Evolutionary conservation across 1,139 yeast genomes (phyloP).

Genomic region (Yamadazyma trypodendri): DNA sequence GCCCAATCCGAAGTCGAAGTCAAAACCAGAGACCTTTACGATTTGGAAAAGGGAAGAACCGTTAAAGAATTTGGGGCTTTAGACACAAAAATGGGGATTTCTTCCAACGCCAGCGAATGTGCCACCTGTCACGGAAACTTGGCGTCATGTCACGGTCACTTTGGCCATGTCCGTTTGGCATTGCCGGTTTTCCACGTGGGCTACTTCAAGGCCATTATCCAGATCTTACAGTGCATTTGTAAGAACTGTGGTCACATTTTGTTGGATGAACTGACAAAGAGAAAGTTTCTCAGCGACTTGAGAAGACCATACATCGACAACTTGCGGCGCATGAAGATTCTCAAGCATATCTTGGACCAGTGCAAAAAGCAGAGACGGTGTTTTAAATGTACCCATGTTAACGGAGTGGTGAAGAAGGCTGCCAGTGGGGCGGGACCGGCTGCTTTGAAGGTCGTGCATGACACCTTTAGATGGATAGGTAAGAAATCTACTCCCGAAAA

Average conservation of each 20-base stretch:
- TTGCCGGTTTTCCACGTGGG: constrained; percentile 98
- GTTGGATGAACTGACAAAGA: constrained; percentile 68
- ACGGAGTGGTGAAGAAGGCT: constrained; percentile 97
- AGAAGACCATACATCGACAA: constrained; percentile 90
- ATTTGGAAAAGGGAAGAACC: constrained; percentile 75
- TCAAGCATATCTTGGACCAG: constrained; percentile 82
- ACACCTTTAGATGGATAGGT: constrained; percentile 93
- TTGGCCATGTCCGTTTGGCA: constrained; percentile 91
- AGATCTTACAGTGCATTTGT: constrained; percentile 87
- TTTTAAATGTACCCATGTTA: constrained; percentile 78
- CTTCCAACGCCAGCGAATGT: constrained; percentile 82
- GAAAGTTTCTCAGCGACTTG: constrained; percentile 70
- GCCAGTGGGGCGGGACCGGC: constrained; percentile 93
- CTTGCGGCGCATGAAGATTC: constrained; percentile 82
- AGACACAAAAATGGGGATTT: constrained; percentile 92
- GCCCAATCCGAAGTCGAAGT: constrained; percentile 96
- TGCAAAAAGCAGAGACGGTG: constrained; percentile 95
- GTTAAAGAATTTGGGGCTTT: constrained; percentile 85
- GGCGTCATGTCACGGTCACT: constrained; percentile 97
- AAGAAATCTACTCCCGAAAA: constrained; percentile 87
- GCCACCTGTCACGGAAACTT: constrained; percentile 87
- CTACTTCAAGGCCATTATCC: constrained; percentile 87
- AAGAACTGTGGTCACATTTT: constrained; percentile 82
- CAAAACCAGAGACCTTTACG: constrained; percentile 86
- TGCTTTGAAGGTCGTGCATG: constrained; percentile 91